Percentiles rank a stretch among this genome's conserved stretches.
phyloP scores from a whole-genome alignment of 2,329 filamentous ascomycete genomes.

The Achaetomium macrosporum region DNA sequence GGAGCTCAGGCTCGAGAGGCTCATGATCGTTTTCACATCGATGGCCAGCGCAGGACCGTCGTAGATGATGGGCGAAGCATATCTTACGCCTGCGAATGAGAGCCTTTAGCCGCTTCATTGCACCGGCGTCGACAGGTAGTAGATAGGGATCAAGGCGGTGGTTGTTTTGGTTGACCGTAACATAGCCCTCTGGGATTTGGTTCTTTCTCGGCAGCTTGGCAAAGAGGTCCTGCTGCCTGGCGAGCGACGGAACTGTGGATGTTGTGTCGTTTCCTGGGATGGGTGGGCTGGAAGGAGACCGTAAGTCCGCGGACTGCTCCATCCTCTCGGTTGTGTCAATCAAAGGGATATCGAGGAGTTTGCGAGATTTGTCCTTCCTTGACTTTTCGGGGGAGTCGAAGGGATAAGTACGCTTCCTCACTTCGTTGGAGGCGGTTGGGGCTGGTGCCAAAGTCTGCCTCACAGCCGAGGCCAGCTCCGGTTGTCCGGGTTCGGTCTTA shows the following conservation, averaged over 20 bases:
- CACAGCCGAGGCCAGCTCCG: neutral
- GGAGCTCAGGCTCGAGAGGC: constrained; percentile 24
- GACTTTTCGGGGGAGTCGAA: constrained; percentile 29
- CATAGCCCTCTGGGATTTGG: constrained; percentile 25
- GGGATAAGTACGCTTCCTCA: constrained; percentile 22
- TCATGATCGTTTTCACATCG: constrained; percentile 29
- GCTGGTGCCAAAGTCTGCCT: neutral
- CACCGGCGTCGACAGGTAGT: constrained; percentile 15
- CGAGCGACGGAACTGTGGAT: too few relatives aligned
- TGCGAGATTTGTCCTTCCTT: constrained; percentile 28
- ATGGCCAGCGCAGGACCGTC: constrained; percentile 21
- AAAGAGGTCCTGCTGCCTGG: constrained; percentile 10
- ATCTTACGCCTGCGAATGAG: constrained; percentile 23
- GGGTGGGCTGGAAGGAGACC: too few relatives aligned
- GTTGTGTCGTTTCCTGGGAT: too few relatives aligned
- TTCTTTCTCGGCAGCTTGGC: constrained; percentile 19
- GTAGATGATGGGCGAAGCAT: constrained; percentile 29
- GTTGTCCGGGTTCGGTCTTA: neutral
- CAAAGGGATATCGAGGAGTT: constrained; percentile 23
- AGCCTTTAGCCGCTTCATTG: constrained; percentile 21
- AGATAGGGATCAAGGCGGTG: constrained; percentile 30
- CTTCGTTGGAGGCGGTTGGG: neutral
- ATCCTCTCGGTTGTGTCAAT: neutral
- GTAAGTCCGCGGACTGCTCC: neutral
- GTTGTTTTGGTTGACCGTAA: constrained; percentile 26